Conservation (phyloP, 129 eudicot species). For the Helianthus annuus region DNA sequence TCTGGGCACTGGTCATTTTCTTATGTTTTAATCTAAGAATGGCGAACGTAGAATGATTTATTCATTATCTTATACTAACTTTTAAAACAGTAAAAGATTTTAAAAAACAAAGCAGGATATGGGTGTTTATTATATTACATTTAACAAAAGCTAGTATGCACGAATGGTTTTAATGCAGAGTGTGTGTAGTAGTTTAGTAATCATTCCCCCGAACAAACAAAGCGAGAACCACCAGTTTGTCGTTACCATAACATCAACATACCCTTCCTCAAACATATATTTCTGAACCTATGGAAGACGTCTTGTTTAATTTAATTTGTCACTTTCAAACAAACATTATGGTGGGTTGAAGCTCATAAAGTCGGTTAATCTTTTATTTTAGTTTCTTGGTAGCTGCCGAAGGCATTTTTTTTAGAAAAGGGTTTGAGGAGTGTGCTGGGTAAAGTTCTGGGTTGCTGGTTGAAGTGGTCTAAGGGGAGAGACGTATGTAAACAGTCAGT, state of each 20-base stretch:
- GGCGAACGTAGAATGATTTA: constrained; percentile 29
- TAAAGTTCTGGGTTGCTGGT: too few relatives aligned
- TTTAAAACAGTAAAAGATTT: background rate
- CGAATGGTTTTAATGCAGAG: constrained; percentile 14
- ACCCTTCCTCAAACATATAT: background rate
- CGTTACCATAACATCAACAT: constrained; percentile 18
- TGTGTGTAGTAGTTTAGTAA: constrained; percentile 41
- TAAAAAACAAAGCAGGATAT: background rate
- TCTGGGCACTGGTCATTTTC: constrained; percentile 28
- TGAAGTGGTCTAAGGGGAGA: too few relatives aligned
- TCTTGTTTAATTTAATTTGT: background rate
- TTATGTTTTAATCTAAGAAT: background rate
- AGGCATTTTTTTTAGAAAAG: too few relatives aligned
- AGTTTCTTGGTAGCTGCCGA: background rate
- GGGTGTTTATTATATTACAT: constrained; percentile 8
- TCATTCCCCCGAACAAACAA: constrained; percentile 57
- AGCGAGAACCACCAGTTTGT: constrained; percentile 25
- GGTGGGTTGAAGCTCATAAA: background rate
- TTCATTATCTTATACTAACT: background rate
- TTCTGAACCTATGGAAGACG: background rate
- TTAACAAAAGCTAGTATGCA: background rate
- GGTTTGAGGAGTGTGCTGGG: too few relatives aligned
- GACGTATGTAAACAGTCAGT: too few relatives aligned
- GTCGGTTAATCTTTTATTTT: background rate
- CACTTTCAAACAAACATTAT: constrained; percentile 3